Conservation (phyloP, 139 green algal genomes). For the Tetradesmus obliquus region DNA sequence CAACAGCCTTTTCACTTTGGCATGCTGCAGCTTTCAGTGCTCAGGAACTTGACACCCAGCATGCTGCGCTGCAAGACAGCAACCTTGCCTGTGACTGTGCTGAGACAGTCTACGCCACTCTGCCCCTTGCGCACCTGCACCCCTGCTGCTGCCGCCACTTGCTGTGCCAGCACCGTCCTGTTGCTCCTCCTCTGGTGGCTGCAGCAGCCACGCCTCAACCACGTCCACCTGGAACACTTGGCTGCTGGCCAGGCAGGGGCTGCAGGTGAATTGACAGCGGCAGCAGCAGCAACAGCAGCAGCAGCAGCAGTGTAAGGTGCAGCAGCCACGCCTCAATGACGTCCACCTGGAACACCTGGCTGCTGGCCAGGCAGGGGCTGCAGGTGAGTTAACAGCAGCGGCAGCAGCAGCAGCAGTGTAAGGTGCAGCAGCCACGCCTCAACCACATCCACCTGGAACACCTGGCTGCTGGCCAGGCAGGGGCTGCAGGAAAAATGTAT, state of each 20-base stretch:
- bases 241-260: slow-evolving; percentile 23
- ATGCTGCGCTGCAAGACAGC: too few species aligned
- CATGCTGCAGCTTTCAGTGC: neutral
- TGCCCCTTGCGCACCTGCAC: neutral
- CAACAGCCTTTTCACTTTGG: too few species aligned
- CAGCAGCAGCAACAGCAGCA: neutral
- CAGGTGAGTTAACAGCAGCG: neutral
- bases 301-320: neutral
- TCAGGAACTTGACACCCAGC: too few species aligned
- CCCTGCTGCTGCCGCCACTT: slow-evolving; percentile 20
- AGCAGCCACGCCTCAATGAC: slow-evolving; percentile 38
- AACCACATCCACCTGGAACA: slow-evolving; percentile 33
- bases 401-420: neutral
- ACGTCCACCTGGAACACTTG: slow-evolving; percentile 37
- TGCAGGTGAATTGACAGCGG: neutral
- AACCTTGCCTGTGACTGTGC: too few species aligned
- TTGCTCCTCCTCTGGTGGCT: slow-evolving; percentile 40
- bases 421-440: slow-evolving; percentile 33
- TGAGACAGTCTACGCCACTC: neutral
- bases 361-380: slow-evolving; percentile 31
- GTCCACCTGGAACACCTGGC: slow-evolving; percentile 28
- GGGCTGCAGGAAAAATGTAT: slow-evolving; percentile 36
- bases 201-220: slow-evolving; percentile 42
- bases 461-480: slow-evolving; percentile 12
- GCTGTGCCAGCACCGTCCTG: neutral